A percentile compares a stretch with the other conserved stretches of the same genome.
Conservation (phyloP, 1,284 basidiomycete genomes). For the Pseudozyma sp. region DNA sequence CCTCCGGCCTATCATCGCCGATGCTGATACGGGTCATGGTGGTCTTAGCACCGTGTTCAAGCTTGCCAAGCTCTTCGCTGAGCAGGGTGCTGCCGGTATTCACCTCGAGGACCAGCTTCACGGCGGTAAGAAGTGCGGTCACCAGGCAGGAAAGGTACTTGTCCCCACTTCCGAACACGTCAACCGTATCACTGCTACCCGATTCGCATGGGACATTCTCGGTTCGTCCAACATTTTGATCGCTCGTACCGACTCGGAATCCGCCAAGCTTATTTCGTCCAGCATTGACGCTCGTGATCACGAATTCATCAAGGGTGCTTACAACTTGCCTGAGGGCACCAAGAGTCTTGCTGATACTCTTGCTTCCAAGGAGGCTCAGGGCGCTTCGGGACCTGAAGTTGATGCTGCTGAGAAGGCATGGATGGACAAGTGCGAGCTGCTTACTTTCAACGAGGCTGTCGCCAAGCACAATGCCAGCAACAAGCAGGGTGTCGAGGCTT, state of each 20-base stretch:
- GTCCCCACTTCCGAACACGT: slow-evolving; percentile 88
- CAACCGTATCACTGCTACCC: slow-evolving; percentile 82
- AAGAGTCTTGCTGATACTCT: slow-evolving; percentile 63
- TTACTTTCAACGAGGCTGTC: slow-evolving; percentile 86
- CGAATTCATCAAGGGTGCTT: slow-evolving; percentile 68
- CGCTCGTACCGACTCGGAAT: slow-evolving; percentile 90
- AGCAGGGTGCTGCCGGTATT: slow-evolving; percentile 71
- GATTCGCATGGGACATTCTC: slow-evolving; percentile 88
- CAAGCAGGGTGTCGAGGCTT: slow-evolving; percentile 71
- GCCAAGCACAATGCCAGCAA: slow-evolving; percentile 67
- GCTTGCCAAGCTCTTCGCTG: slow-evolving; percentile 68
- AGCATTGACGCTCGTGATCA: slow-evolving; percentile 82
- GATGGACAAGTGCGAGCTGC: slow-evolving; percentile 69
- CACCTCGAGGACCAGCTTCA: slow-evolving; percentile 69
- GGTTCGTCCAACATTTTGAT: slow-evolving; percentile 88
- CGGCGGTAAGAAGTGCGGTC: slow-evolving; percentile 77
- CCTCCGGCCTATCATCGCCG: slow-evolving; percentile 67
- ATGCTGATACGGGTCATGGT: slow-evolving; percentile 68
- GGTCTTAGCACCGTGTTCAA: slow-evolving; percentile 67
- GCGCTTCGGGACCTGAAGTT: slow-evolving; percentile 57
- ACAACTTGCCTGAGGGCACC: slow-evolving; percentile 60
- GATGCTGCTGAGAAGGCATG: slow-evolving; percentile 66
- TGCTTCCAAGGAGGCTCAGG: slow-evolving; percentile 57
- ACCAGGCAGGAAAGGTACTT: slow-evolving; percentile 91
- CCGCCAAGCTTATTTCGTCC: slow-evolving; percentile 84